These are phyloP conservation scores for Cyberlindnera bimundalis DNA, from an alignment of 805 yeast species.

Conservation along the genomic window DNA sequence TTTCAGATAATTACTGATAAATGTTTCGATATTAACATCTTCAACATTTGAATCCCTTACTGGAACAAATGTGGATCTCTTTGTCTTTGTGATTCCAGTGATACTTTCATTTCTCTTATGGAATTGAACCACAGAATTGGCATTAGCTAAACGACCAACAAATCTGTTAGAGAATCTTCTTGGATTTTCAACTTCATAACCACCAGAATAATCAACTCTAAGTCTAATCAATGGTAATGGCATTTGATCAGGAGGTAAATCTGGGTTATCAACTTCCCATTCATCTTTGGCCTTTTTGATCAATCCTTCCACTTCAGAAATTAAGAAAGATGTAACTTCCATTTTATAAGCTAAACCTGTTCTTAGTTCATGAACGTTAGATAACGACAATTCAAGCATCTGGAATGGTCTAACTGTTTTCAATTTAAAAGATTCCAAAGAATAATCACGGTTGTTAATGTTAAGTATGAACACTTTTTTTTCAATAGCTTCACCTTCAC, in stretches of 20 bases:
- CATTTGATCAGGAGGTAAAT: constrained; percentile 31
- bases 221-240: constrained; percentile 82
- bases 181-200: constrained; percentile 88
- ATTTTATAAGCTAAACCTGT: constrained; percentile 60
- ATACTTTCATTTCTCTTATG: constrained; percentile 42
- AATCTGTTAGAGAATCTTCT: constrained; percentile 85
- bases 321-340: constrained; percentile 57
- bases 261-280: constrained; percentile 39
- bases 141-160: constrained; percentile 88
- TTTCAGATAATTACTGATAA: constrained; percentile 60
- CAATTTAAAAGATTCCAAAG: constrained; percentile 58
- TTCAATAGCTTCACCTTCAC: constrained; percentile 75
- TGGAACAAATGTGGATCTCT: constrained; percentile 5
- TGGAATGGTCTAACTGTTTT: constrained; percentile 79
- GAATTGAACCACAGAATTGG: constrained; percentile 78
- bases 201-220: constrained; percentile 86
- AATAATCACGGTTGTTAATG: constrained; percentile 53
- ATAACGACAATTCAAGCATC: constrained; percentile 60
- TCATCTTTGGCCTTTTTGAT: constrained; percentile 54
- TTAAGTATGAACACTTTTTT: constrained; percentile 74
- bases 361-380: constrained; percentile 47
- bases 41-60: constrained; percentile 29
- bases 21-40: constrained; percentile 51
- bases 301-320: constrained; percentile 61
- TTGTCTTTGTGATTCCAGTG: constrained; percentile 6